Base-by-base conservation (phyloP, 805 yeast species). In the Hermanozyma aechmeae region DNA sequence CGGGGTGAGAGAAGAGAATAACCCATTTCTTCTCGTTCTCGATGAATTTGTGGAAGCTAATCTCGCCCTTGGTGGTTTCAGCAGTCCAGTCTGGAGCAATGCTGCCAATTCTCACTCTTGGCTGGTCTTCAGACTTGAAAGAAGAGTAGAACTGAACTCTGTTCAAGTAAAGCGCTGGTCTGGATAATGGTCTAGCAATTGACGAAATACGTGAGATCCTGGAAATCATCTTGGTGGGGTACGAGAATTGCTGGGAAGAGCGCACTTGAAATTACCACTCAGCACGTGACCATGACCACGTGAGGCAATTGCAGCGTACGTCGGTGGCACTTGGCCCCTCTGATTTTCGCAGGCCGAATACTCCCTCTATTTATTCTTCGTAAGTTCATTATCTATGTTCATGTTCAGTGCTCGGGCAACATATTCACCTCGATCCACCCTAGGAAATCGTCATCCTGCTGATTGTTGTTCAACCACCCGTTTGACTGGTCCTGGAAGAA, bases 341-440 rank as follows among this genome's bases (percentile, higher is more conserved):
- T n/a, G n/a, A n/a, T n/a, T n/a, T n/a, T n/a, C n/a, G n/a, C n/a
- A n/a, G n/a, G n/a, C n/a, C n/a, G n/a, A n/a, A 14, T 18, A 14
- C 15, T 8, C 27, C 12, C 13, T 10, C 29, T 14, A n/a, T 13
- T 13, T 13, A 20, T 7, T 13, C 5, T 6, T 19, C 9, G 8
- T 4, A n/a, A 13, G 3, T 16, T 6, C 11, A 16, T 11, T 22
- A 22, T 7, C 7, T 9, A 11, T 17, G 9, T 17, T 7, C 20
- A 7, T 17, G 10, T n/a, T n/a, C n/a, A n/a, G n/a, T n/a, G n/a
- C n/a, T 40, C 44, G 13, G 31, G 37, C 6, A 41, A 32, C 44
- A 50, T 45, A 45, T 79, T 79, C 51, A 76, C 75, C 49, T 84
- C 95, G 61, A 87, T 81, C 95, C 95, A 87, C 9, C 96, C 96